Conservation (phyloP, 2,329 filamentous ascomycete species). For the Pyrenophora teres region DNA sequence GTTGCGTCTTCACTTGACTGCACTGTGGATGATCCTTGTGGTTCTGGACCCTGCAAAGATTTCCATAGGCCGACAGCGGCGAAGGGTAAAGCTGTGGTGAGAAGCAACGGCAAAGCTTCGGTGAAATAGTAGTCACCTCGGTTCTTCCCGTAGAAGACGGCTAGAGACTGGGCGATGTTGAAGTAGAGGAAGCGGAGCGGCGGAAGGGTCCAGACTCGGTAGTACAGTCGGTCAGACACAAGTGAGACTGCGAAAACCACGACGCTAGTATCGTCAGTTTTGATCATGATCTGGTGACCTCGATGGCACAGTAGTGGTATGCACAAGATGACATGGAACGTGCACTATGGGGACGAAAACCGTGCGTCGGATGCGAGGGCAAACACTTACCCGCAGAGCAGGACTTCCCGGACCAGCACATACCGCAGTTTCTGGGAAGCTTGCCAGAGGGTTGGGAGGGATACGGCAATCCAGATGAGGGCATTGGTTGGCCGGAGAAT, state of each 20-base stretch:
- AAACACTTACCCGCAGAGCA: conserved; percentile 60
- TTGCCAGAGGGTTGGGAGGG: conserved; percentile 58
- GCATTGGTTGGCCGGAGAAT: conserved; percentile 88
- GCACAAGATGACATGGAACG: conserved; percentile 7
- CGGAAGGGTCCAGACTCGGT: conserved; percentile 84
- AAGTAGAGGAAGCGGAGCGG: conserved; percentile 86
- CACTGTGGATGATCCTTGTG: conserved; percentile 23
- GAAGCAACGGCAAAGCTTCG: conserved; percentile 84
- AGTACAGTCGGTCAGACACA: conserved; percentile 76
- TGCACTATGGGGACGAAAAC: conserved; percentile 10
- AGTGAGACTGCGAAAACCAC: conserved; percentile 67
- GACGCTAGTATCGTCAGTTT: conserved; percentile 49
- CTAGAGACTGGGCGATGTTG: conserved; percentile 85
- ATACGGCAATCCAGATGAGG: conserved; percentile 78
- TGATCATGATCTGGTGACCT: conserved; percentile 17
- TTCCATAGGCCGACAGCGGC: conserved; percentile 67
- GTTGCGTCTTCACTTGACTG: conserved; percentile 10
- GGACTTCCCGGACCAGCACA: conserved; percentile 65
- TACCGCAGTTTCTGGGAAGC: conserved; percentile 52
- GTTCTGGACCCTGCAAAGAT: conserved; percentile 18
- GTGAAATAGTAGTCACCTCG: conserved; percentile 91
- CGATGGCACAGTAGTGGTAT: conserved; percentile 6
- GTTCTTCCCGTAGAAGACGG: conserved; percentile 90
- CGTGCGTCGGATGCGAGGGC: conserved; percentile 18
- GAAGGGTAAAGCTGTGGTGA: conserved; percentile 83